Percentiles rank a stretch among this genome's conserved stretches.
These are phyloP conservation scores for Paratinospora sagittata DNA, from an alignment of 164 flowering plant genomes.

Conservation along the genomic window DNA sequence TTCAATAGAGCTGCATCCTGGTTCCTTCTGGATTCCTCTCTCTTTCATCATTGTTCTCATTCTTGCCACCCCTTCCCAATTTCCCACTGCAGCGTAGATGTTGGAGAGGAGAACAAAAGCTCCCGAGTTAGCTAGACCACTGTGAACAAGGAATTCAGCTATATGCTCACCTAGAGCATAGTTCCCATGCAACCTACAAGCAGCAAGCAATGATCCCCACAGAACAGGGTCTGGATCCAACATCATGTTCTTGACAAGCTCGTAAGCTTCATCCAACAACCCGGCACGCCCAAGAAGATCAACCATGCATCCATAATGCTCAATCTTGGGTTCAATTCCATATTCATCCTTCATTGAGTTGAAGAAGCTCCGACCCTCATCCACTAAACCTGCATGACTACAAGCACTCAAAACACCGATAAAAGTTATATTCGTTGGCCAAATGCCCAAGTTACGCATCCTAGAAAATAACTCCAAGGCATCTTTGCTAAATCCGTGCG, in stretches of 20 bases:
- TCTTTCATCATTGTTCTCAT: constrained; percentile 66
- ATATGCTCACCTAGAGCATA: constrained; percentile 49
- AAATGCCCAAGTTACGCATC: constrained; percentile 35
- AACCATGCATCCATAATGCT: constrained; percentile 91
- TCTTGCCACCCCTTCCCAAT: constrained; percentile 63
- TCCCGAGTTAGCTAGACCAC: constrained; percentile 52
- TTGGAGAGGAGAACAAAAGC: constrained; percentile 75
- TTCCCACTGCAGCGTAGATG: constrained; percentile 54
- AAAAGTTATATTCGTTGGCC: constrained; percentile 62
- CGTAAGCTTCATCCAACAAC: constrained; percentile 52
- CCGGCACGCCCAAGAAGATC: constrained; percentile 82
- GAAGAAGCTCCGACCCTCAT: constrained; percentile 47
- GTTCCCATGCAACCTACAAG: constrained; percentile 57
- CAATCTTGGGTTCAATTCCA: constrained; percentile 60
- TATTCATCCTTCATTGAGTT: constrained; percentile 43
- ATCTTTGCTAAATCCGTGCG: constrained; percentile 58
- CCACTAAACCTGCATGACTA: constrained; percentile 60
- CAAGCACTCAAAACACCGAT: constrained; percentile 66
- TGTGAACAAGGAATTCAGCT: constrained; percentile 38
- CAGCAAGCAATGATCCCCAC: constrained; percentile 67
- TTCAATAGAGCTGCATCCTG: constrained; percentile 77
- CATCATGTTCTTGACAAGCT: constrained; percentile 47
- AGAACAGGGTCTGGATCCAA: constrained; percentile 51
- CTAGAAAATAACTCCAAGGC: constrained; percentile 43
- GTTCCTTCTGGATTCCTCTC: constrained; percentile 54